A percentile compares a stretch with the other conserved stretches of the same genome.
These are phyloP conservation scores for Sarocladiaceae sp. DNA, from an alignment of 2,329 filamentous ascomycete species.

Conservation along the genomic window DNA sequence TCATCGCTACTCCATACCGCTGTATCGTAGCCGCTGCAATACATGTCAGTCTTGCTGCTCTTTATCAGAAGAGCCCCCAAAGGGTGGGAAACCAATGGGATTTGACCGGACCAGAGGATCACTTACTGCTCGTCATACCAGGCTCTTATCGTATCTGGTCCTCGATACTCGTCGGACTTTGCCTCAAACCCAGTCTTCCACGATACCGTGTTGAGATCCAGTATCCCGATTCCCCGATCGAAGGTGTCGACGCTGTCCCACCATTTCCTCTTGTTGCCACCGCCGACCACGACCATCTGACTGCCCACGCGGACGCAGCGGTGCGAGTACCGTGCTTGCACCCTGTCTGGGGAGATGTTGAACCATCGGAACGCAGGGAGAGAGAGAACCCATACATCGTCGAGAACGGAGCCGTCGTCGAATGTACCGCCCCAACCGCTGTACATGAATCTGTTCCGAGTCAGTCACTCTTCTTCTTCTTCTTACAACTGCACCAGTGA, in stretches of 20 bases:
- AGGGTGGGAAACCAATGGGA: not conserved
- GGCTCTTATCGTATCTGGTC: not conserved
- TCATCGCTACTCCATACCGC: not conserved
- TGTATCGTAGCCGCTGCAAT: slow-evolving; percentile 3
- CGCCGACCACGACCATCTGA: slow-evolving; percentile 7
- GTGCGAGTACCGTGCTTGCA: not conserved
- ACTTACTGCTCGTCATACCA: slow-evolving; percentile 6
- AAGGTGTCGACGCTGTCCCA: not conserved
- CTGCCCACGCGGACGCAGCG: not conserved
- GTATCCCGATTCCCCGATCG: not conserved
- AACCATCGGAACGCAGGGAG: slow-evolving; percentile 6
- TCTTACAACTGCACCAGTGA: no score
- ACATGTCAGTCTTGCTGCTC: not conserved
- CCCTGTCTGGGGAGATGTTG: not conserved
- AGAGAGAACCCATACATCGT: slow-evolving; percentile 1
- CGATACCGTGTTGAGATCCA: slow-evolving; percentile 4
- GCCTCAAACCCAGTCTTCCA: slow-evolving; percentile 2
- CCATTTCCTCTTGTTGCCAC: not conserved
- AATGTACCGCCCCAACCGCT: slow-evolving; percentile 2
- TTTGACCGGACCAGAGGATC: not conserved
- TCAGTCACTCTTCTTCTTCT: not conserved
- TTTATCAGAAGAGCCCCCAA: not conserved
- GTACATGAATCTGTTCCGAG: not conserved
- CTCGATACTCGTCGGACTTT: not conserved
- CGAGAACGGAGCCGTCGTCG: not conserved